Evolutionary conservation across 1,284 basidiomycete genomes (phyloP).

Genomic region (Rugosomyces carneus): DNA sequence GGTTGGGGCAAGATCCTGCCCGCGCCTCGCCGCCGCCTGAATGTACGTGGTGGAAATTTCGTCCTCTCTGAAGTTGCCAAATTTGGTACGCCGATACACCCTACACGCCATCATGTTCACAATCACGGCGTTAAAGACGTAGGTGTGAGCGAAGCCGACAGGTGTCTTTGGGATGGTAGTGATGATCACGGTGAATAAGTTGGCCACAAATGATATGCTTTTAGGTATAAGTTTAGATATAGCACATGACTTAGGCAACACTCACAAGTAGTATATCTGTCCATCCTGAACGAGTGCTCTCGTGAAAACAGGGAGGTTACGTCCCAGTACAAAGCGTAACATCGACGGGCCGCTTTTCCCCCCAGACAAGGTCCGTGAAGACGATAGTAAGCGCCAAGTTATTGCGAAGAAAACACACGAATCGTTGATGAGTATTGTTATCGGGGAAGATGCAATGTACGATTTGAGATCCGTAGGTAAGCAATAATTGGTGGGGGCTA

Average conservation of each 20-base stretch:
- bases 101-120: conserved; percentile 12
- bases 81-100: conserved; percentile 11
- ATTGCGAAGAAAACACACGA: conserved; percentile 10
- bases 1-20: neutral
- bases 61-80: conserved; percentile 6
- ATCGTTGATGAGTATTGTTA: conserved; percentile 7
- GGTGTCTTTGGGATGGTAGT: neutral
- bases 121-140: neutral
- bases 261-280: neutral
- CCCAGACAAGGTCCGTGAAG: neutral
- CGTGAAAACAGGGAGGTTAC: conserved; percentile 2
- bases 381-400: conserved; percentile 6
- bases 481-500: conserved; percentile 11
- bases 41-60: conserved; percentile 3
- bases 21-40: neutral
- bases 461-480: conserved; percentile 1
- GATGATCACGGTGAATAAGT: conserved; percentile 5
- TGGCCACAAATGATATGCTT: conserved; percentile 7
- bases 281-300: conserved; percentile 5
- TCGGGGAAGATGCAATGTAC: conserved; percentile 2
- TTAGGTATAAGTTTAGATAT: neutral
- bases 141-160: conserved; percentile 3
- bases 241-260: neutral
- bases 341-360: neutral
- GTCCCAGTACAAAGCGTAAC: neutral